Evolutionary conservation across 2,329 filamentous ascomycete species (phyloP).

Genomic region (Curvularia spicifera): DNA sequence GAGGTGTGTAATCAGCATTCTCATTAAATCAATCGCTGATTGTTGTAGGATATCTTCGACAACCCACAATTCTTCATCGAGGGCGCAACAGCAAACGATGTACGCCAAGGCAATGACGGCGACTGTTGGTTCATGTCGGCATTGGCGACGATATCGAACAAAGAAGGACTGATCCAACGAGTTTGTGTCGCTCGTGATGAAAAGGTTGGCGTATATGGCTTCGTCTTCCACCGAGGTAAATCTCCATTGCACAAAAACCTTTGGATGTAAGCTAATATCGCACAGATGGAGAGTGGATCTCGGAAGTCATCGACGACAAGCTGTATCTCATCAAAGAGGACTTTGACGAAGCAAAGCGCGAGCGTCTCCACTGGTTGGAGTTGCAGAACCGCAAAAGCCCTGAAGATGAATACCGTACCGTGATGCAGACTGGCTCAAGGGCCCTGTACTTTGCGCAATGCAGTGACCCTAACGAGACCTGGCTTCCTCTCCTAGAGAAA

Average conservation of each 20-base stretch:
- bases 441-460: constrained; percentile 81
- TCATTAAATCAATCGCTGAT: constrained; percentile 18
- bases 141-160: constrained; percentile 77
- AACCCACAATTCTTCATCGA: constrained; percentile 78
- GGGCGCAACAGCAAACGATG: constrained; percentile 76
- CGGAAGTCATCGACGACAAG: constrained; percentile 90
- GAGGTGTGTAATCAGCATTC: constrained; percentile 45
- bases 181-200: constrained; percentile 77
- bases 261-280: constrained; percentile 29
- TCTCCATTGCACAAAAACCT: constrained; percentile 1
- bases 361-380: constrained; percentile 75
- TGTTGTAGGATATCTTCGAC: constrained; percentile 76
- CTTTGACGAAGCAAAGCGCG: constrained; percentile 76
- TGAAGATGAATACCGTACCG: constrained; percentile 70
- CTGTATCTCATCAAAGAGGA: constrained; percentile 82
- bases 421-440: constrained; percentile 76
- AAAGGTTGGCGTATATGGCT: constrained; percentile 80
- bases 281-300: constrained; percentile 85
- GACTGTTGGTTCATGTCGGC: constrained; percentile 90
- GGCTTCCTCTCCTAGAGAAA: constrained; percentile 81
- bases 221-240: constrained; percentile 76
- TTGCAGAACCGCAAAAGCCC: constrained; percentile 73
- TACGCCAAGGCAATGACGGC: constrained; percentile 77
- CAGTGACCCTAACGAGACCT: constrained; percentile 78
- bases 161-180: constrained; percentile 71